phyloP scores from a whole-genome alignment of 2,329 filamentous ascomycete species.

The Venturia nashicola region DNA sequence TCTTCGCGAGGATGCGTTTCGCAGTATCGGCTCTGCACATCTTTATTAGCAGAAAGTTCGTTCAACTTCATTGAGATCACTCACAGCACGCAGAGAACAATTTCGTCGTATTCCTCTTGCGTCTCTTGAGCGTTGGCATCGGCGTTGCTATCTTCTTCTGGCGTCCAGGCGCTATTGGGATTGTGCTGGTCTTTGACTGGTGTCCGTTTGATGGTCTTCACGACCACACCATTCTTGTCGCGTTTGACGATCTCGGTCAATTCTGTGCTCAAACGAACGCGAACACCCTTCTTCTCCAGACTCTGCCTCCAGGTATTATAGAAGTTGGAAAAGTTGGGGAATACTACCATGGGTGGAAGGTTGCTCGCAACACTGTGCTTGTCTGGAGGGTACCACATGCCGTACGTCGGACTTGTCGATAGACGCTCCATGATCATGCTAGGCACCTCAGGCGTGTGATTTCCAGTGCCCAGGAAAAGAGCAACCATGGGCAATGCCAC shows the following conservation, averaged over 20 bases:
- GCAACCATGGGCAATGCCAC: constrained; percentile 62
- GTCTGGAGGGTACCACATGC: constrained; percentile 45
- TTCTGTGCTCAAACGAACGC: constrained; percentile 44
- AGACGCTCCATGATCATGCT: constrained; percentile 49
- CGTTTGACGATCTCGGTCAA: constrained; percentile 40
- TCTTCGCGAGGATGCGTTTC: constrained; percentile 45
- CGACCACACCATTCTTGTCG: constrained; percentile 38
- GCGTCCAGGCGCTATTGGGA: constrained; percentile 31
- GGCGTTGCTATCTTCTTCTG: constrained; percentile 23
- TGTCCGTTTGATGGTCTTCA: constrained; percentile 34
- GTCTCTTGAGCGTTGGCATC: constrained; percentile 29
- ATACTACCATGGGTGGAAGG: constrained; percentile 46
- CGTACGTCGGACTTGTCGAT: constrained; percentile 41
- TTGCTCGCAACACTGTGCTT: constrained; percentile 36
- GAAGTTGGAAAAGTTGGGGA: constrained; percentile 49
- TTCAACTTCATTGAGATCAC: constrained; percentile 15
- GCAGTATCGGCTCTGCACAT: constrained; percentile 37
- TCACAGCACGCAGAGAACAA: constrained; percentile 49
- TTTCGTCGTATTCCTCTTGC: constrained; percentile 46
- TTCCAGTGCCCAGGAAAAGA: constrained; percentile 60
- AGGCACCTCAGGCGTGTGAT: constrained; percentile 60
- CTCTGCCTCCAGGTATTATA: constrained; percentile 48
- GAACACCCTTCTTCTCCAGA: constrained; percentile 41
- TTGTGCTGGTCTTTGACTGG: constrained; percentile 31
- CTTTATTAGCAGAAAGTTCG: neutral